These are phyloP conservation scores for Pseudisothecium myosuroides DNA, from an alignment of 225 moss, liverwort and hornwort genomes.

Conservation along the genomic window DNA sequence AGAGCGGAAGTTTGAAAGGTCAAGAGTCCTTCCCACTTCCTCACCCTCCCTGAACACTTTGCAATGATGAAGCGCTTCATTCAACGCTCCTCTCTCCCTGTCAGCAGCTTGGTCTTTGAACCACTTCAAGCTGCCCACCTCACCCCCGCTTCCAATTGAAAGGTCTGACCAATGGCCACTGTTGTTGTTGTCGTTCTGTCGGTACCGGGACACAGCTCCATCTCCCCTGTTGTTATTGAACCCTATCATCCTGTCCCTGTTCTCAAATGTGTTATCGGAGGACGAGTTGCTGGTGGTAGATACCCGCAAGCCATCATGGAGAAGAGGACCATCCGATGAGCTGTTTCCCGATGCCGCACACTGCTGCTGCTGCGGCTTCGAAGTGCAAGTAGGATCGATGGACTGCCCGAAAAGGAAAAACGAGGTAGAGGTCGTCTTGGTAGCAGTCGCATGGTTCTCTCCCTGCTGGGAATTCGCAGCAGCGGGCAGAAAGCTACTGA, in stretches of 20 bases:
- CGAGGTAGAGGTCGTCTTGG: conserved; percentile 38
- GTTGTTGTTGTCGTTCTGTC: conserved; percentile 12
- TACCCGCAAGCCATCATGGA: conserved; percentile 49
- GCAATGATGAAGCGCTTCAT: conserved; percentile 68
- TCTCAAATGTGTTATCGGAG: conserved; percentile 53
- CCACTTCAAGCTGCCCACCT: conserved; percentile 51
- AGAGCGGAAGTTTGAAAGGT: conserved; percentile 59
- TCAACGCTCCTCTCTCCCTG: conserved; percentile 21
- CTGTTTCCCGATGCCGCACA: conserved; percentile 62
- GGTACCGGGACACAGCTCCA: conserved; percentile 26
- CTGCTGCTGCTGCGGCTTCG: conserved; percentile 37
- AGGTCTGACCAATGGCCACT: conserved; percentile 38
- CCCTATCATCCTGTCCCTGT: conserved; percentile 33
- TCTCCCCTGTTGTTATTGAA: conserved; percentile 21
- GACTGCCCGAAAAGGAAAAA: conserved; percentile 91
- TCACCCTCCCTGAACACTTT: conserved; percentile 93
- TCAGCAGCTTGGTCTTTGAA: conserved; percentile 36
- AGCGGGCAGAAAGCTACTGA: conserved; percentile 15
- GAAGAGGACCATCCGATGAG: conserved; percentile 62
- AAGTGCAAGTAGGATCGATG: conserved; percentile 67
- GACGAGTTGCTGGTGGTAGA: conserved; percentile 54
- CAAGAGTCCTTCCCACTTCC: conserved; percentile 88
- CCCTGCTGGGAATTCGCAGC: conserved; percentile 14
- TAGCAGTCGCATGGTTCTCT: conserved; percentile 1
- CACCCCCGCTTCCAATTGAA: conserved; percentile 25